Evolutionary conservation across 768 basidiomycete genomes (phyloP), one percentile per base, ranked within the genome.

Genomic region (Lactarius akahatsu): DNA sequence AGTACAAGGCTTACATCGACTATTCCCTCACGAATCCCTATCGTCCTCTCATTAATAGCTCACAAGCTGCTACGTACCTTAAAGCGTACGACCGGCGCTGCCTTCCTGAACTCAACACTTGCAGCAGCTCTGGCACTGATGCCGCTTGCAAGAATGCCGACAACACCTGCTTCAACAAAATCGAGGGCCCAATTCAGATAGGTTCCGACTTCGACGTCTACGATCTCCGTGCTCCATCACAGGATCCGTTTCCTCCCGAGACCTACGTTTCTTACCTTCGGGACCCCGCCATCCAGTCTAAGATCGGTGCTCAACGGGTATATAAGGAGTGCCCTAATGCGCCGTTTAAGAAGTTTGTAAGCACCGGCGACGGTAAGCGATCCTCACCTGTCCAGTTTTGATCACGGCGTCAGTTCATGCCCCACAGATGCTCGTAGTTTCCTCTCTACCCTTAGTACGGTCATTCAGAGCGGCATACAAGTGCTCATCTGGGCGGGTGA

Each of bases 1-100:
- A 85, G 75, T 85, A 85, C 68, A 79, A 82, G 7, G 80, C 80
- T 16, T 83, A 83, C 62, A 76, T 84, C 38, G 74, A 72, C 2
- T 85, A 84, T 63, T 80, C 84, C 0, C 77, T 71, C 7, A 75
- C 71, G 5, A 85, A 85, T 71, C 77, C 80, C 32, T 63, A 57
- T 6, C 62, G 57, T 34, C 5, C 41, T 23, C 56, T 63, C 41
- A 58, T 63, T 18, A 47, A 13, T 45, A 58, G 41, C 38, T 63
- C 62, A 45, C 30, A 57, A 18, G 54, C 41, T 11, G 28, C 54
- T 8, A 23, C 41, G 7, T 43, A 32, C 30, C 20, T 56, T 18
- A 15, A 32, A 9, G 4, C 20, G 6, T 63, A 62, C 26, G 40
- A 54, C 16, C 10, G n/a, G 1, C 81, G 81, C 1, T 86, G 84